phyloP scores from a whole-genome alignment of 257 asterid species.

The Mentha longifolia region DNA sequence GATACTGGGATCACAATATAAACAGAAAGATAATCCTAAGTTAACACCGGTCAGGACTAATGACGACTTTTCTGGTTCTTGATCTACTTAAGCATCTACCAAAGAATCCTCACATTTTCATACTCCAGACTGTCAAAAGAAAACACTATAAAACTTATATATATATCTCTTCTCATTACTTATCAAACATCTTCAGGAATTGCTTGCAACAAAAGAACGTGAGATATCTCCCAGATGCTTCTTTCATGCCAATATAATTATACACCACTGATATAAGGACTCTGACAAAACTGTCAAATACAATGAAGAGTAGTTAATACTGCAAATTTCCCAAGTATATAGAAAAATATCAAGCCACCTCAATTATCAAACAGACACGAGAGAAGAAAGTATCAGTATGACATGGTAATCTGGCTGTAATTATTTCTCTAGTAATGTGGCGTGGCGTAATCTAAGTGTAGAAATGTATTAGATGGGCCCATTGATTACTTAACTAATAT shows the following conservation, averaged over 20 bases:
- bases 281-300: neutral
- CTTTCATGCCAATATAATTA: slow-evolving; percentile 9
- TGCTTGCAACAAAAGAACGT: slow-evolving; percentile 4
- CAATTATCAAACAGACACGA: slow-evolving; percentile 11
- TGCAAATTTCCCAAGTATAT: slow-evolving; percentile 1
- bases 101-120: slow-evolving; percentile 3
- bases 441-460: neutral
- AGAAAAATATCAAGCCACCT: slow-evolving; percentile 11
- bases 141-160: neutral
- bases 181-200: neutral
- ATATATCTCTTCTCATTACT: neutral
- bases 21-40: slow-evolving; percentile 15
- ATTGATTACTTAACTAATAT: neutral
- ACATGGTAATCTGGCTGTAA: neutral
- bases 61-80: neutral
- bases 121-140: neutral
- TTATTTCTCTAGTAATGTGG: neutral
- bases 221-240: slow-evolving; percentile 20
- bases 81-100: neutral
- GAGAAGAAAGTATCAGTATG: slow-evolving; percentile 4
- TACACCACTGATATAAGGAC: neutral
- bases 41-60: slow-evolving; percentile 9
- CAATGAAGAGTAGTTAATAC: neutral
- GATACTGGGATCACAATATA: slow-evolving; percentile 14
- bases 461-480: slow-evolving; percentile 5